Percentiles rank a stretch among this genome's conserved stretches.
phyloP scores from a whole-genome alignment of 306 rosid species.

The Inga oerstediana region DNA sequence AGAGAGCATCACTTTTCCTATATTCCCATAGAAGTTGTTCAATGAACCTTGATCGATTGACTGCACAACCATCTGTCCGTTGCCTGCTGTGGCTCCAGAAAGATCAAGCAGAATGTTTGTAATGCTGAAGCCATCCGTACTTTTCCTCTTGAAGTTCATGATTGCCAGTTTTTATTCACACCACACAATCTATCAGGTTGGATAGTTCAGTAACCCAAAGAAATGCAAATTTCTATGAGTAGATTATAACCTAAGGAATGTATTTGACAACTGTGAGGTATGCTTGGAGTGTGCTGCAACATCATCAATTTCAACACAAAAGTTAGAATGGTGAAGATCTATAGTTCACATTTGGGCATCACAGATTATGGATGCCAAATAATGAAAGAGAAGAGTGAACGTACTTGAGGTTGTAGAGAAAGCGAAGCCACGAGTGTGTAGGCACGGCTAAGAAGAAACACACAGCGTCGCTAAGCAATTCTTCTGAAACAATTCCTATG shows the following conservation, averaged over 20 bases:
- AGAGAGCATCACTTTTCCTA: conserved; percentile 85
- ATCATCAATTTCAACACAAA: conserved; percentile 24
- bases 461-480: conserved; percentile 72
- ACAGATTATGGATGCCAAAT: neutral
- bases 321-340: conserved; percentile 31
- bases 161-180: conserved; percentile 34
- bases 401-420: conserved; percentile 71
- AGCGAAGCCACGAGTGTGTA: conserved; percentile 87
- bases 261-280: conserved; percentile 76
- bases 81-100: conserved; percentile 70
- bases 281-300: conserved; percentile 58
- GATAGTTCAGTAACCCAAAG: neutral
- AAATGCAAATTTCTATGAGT: neutral
- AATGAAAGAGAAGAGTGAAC: conserved; percentile 24
- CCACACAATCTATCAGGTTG: neutral
- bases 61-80: conserved; percentile 73
- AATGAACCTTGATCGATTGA: conserved; percentile 92
- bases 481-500: conserved; percentile 60
- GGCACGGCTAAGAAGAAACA: conserved; percentile 82
- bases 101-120: conserved; percentile 84
- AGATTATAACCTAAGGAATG: conserved; percentile 78
- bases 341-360: conserved; percentile 18
- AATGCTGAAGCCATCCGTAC: conserved; percentile 88
- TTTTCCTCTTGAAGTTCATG: conserved; percentile 51
- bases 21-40: conserved; percentile 89